Evolutionary conservation across 2,329 filamentous ascomycete genomes (phyloP).

Genomic region (Nigrospora sphaerica): DNA sequence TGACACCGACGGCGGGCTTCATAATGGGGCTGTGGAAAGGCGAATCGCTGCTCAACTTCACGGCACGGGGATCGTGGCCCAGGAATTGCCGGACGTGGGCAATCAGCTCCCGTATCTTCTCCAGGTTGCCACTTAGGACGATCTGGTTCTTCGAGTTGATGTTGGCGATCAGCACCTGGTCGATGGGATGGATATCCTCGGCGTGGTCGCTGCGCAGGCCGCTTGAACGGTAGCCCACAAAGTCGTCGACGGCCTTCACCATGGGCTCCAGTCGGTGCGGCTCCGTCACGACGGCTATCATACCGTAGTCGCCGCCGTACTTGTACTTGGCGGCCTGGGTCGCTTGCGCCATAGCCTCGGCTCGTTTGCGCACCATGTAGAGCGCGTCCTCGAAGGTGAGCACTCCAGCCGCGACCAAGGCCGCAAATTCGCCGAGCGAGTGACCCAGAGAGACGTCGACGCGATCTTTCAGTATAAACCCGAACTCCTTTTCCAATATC

Average conservation of each 20-base stretch:
- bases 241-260: constrained; percentile 69
- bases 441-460: constrained; percentile 84
- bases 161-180: constrained; percentile 87
- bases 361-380: constrained; percentile 67
- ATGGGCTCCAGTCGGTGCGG: constrained; percentile 65
- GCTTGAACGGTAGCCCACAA: constrained; percentile 62
- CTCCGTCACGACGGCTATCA: constrained; percentile 89
- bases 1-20: constrained; percentile 71
- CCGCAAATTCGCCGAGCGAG: constrained; percentile 88
- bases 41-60: constrained; percentile 77
- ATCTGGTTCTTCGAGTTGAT: constrained; percentile 96
- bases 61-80: constrained; percentile 83
- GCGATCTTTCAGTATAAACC: constrained; percentile 61
- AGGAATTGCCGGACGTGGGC: constrained; percentile 83
- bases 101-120: constrained; percentile 72
- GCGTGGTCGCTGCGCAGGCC: constrained; percentile 62
- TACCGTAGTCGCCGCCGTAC: constrained; percentile 79
- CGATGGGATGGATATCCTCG: constrained; percentile 64
- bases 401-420: constrained; percentile 78
- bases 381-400: constrained; percentile 72
- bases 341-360: constrained; percentile 76
- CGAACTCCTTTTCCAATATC: constrained; percentile 79
- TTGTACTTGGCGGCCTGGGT: constrained; percentile 57
- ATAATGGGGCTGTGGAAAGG: constrained; percentile 92
- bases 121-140: constrained; percentile 81